phyloP scores from a whole-genome alignment of 768 basidiomycete genomes.

The Xerocomellus amylosporus region DNA sequence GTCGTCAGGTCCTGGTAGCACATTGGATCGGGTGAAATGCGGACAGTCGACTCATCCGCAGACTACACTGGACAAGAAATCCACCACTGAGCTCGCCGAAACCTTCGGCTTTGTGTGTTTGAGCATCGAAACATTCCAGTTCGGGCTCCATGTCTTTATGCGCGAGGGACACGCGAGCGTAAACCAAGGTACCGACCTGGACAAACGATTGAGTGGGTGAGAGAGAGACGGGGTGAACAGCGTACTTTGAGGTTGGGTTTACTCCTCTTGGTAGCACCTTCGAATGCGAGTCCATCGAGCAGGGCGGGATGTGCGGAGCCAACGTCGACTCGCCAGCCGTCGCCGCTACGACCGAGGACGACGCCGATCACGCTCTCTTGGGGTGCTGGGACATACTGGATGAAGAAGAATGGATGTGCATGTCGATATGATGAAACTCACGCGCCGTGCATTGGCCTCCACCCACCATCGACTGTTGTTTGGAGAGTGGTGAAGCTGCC shows the following conservation, averaged over 20 bases:
- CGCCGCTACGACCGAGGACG: slow-evolving; percentile 75
- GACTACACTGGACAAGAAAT: slow-evolving; percentile 74
- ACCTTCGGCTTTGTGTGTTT: slow-evolving; percentile 87
- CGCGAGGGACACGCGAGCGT: slow-evolving; percentile 89
- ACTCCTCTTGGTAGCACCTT: slow-evolving; percentile 92
- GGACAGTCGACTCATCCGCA: slow-evolving; percentile 86
- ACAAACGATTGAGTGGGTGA: slow-evolving; percentile 5
- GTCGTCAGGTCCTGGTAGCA: slow-evolving; percentile 2
- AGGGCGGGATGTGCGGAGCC: slow-evolving; percentile 83
- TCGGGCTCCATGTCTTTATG: slow-evolving; percentile 99
- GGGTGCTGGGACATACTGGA: slow-evolving; percentile 84
- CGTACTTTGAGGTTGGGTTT: slow-evolving; percentile 88
- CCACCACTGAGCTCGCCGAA: slow-evolving; percentile 94
- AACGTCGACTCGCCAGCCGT: slow-evolving; percentile 92
- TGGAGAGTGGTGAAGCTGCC: slow-evolving; percentile 62
- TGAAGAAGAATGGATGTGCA: slow-evolving; percentile 1
- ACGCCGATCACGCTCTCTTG: slow-evolving; percentile 90
- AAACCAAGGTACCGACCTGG: slow-evolving; percentile 87
- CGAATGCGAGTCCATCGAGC: slow-evolving; percentile 90
- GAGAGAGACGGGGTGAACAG: neutral
- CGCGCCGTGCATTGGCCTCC: slow-evolving; percentile 80
- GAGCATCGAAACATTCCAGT: slow-evolving; percentile 92
- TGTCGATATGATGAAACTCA: slow-evolving; percentile 37
- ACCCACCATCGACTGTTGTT: slow-evolving; percentile 87
- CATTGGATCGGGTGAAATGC: slow-evolving; percentile 14